These are phyloP conservation scores for Russula ochroleuca DNA, from an alignment of 768 basidiomycete species.

Conservation along the genomic window DNA sequence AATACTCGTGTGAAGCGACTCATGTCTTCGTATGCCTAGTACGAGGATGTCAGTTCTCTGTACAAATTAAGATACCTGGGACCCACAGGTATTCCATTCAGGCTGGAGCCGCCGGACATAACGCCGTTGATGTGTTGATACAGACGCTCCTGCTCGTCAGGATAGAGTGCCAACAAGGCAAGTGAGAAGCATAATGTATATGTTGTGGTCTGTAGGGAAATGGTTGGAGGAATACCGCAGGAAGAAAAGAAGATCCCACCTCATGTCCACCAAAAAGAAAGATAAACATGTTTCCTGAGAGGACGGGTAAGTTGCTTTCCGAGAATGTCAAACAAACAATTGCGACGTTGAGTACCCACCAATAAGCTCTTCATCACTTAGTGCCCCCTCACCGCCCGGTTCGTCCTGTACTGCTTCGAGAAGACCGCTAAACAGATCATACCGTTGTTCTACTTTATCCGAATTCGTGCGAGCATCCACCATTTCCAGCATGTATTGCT, in stretches of 20 bases:
- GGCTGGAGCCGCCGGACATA: no score
- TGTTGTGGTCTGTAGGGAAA: constrained; percentile 36
- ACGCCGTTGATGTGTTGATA: not conserved
- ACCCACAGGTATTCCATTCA: not conserved
- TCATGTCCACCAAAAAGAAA: constrained; percentile 38
- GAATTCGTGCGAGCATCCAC: constrained; percentile 21
- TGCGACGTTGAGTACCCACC: constrained; percentile 11
- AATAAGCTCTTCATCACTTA: constrained; percentile 30
- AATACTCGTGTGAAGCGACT: constrained; percentile 1
- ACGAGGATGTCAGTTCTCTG: not conserved
- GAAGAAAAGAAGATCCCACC: constrained; percentile 16
- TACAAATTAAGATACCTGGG: not conserved
- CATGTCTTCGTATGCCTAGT: not conserved
- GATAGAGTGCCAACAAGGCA: constrained; percentile 41
- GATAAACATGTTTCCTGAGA: constrained; percentile 32
- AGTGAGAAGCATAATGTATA: constrained; percentile 39
- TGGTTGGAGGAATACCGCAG: not conserved
- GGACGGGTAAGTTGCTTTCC: not conserved
- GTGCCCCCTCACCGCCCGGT: constrained; percentile 6
- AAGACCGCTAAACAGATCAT: constrained; percentile 32
- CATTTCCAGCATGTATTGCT: constrained; percentile 34
- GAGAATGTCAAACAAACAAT: no score
- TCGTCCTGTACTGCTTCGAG: constrained; percentile 28
- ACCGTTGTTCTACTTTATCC: constrained; percentile 26
- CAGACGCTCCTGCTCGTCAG: constrained; percentile 38